Base-by-base conservation (phyloP, 2,329 filamentous ascomycete species). In the Aspergillus neoniger region DNA sequence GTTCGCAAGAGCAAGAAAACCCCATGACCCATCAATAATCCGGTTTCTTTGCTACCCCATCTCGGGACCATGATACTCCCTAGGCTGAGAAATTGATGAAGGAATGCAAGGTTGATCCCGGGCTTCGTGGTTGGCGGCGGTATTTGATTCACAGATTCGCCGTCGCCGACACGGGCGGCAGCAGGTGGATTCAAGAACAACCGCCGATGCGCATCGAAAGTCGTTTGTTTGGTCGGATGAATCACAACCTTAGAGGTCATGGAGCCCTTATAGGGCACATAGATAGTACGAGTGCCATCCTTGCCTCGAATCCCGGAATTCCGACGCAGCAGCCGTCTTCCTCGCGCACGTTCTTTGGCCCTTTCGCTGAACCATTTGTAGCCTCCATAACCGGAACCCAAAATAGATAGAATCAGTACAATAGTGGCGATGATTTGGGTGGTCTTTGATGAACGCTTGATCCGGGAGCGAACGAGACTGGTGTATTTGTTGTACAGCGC, bases 61-160 rank as follows among this genome's bases (percentile, higher is more conserved):
- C 94, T 83, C 5, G 95, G 95, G 63, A 99, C 91, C 92, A 98
- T 96, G 72, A 99, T 98, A 78, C 92, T 97, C 80, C 98, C 87
- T 57, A 99, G 80, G 72, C 94, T 97, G 55, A 98, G 83, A 70
- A 99, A 98, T 77, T 99, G 95, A 75, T 99, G 95, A 56, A 99
- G 77, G 71, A 99, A 99, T 10, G 95, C 95, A 60, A 99, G 83
- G 73, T 99, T 99, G 41, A 99, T 80, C 0, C 95, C 95, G 0
- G 95, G 92, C 75, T 96, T 98, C 3, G 93, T 94, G 74, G 96
- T 91, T 9, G 91, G 86, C 2, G 93, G 91, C 15, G 95, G 95
- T 5, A 96, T 91, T 47, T 86, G 84, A 38, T 80, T 82, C 48
- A 74, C 70, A 5, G 76, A 72, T 19, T 85, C 83, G 14, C 88